Evolutionary conservation across 2,329 filamentous ascomycete species (phyloP).

Genomic region (Leptoxyphium fumago): DNA sequence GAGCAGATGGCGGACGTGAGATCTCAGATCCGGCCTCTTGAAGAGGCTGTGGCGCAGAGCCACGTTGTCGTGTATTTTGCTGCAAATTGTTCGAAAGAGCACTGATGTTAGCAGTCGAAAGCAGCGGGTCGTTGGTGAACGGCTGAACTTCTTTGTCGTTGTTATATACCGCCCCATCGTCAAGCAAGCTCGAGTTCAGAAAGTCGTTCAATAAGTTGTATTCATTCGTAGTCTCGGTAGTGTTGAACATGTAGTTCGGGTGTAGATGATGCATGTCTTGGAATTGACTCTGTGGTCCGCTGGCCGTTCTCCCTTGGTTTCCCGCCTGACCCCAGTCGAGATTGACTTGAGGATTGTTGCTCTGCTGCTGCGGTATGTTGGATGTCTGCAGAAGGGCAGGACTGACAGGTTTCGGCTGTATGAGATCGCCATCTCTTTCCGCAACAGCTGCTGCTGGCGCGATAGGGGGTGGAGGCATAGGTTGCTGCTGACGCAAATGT

Average conservation of each 20-base stretch:
- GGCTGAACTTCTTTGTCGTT: constrained; percentile 31
- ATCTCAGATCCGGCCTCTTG: constrained; percentile 39
- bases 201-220: constrained; percentile 96
- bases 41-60: constrained; percentile 24
- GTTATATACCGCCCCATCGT: constrained; percentile 40
- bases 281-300: constrained; percentile 60
- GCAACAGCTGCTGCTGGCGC: constrained; percentile 3
- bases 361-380: constrained; percentile 14
- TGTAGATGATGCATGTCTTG: constrained; percentile 92
- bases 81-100: constrained; percentile 27
- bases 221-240: constrained; percentile 89
- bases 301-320: constrained; percentile 14
- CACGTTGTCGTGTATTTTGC: constrained; percentile 14
- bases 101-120: constrained; percentile 27
- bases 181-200: constrained; percentile 76
- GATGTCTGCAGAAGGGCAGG: constrained; percentile 43
- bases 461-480: background rate
- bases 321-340: constrained; percentile 61
- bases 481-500: background rate
- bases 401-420: constrained; percentile 56
- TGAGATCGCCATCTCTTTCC: constrained; percentile 41
- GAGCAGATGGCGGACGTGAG: constrained; percentile 44
- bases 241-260: constrained; percentile 86
- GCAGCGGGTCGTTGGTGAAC: constrained; percentile 45
- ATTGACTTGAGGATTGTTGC: constrained; percentile 35